Base-by-base conservation (phyloP, 2,329 filamentous ascomycete genomes). In the Diaporthe citriasiana region DNA sequence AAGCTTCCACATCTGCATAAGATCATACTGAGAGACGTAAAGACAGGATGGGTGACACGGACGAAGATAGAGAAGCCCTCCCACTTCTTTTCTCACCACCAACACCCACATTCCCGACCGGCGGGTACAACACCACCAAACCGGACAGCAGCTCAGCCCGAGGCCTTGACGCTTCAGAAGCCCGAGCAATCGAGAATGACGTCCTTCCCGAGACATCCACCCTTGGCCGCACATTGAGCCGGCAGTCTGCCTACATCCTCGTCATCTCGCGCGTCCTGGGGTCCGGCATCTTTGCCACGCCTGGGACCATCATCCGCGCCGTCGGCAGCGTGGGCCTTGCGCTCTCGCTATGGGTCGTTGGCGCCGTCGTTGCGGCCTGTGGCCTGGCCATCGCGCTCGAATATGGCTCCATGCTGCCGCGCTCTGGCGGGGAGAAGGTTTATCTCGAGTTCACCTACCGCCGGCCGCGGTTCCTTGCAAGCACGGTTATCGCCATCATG, bases 251-350 rank as follows among this genome's bases (percentile, higher is more conserved):
- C 1, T 93, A 91, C 79, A 91, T 60, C 38, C 57, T 60, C 25
- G 57, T 60, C 38, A 60, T 60, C 57, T 60, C 57, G 38, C 73
- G 69, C 30, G 57, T 94, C 8, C 91, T 94, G 38, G 92, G 92
- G 19, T 92, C 88, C 78, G 92, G 92, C 35, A 93, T 94, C 76
- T 94, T 94, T 78, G 92, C 92, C 1, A 93, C 92, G 0, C 93
- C 91, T 0, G 92, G 91, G 0, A 87, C 91, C 4, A 93, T 95
- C 66, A 85, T 93, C 4, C 88, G 89, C 51, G 88, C 90, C 0
- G 90, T 91, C 3, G 93, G 93, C 1, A 94, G 92, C 72, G 86
- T 92, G 0, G 92, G 92, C 0, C 82, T 94, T 3, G 87, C 91
- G 0, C 81, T 94, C 1, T 76, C 87, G 0, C 81, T 94, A 2